Percentiles rank a stretch among this genome's conserved stretches.
These are phyloP conservation scores for Kodamaea derodonti DNA, from an alignment of 1,139 yeast species.

Conservation along the genomic window DNA sequence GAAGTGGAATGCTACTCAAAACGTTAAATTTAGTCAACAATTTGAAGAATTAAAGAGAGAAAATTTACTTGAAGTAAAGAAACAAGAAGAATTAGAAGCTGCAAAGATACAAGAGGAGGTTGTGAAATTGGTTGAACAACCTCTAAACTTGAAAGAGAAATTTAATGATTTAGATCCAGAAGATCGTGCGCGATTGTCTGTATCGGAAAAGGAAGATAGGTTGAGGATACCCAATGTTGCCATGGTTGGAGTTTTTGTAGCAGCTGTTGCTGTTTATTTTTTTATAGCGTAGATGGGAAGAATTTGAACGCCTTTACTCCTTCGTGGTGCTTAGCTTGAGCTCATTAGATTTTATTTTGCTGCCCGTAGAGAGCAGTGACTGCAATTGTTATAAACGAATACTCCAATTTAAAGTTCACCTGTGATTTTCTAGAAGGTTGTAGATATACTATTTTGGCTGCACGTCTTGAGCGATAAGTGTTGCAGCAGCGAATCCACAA, in stretches of 20 bases:
- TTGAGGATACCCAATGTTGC: slow-evolving; percentile 8
- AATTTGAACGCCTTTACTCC: background rate
- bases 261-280: slow-evolving; percentile 13
- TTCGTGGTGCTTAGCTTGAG: background rate
- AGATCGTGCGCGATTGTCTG: slow-evolving; percentile 39
- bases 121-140: slow-evolving; percentile 4
- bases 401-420: no score
- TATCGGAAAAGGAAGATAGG: slow-evolving; percentile 15
- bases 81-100: slow-evolving; percentile 11
- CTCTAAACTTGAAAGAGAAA: slow-evolving; percentile 20
- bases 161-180: slow-evolving; percentile 39
- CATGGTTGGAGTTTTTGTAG: slow-evolving; percentile 31
- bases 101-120: slow-evolving; percentile 4
- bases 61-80: slow-evolving; percentile 33
- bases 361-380: no score
- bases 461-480: no score
- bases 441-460: no score
- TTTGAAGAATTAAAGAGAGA: slow-evolving; percentile 66
- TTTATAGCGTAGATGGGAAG: slow-evolving; percentile 3
- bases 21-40: slow-evolving; percentile 52
- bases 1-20: slow-evolving; percentile 58
- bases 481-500: no score
- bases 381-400: no score
- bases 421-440: no score
- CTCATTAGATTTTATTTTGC: no score